Conservation (phyloP, 805 yeast genomes). For the Teunomyces panamensis region DNA sequence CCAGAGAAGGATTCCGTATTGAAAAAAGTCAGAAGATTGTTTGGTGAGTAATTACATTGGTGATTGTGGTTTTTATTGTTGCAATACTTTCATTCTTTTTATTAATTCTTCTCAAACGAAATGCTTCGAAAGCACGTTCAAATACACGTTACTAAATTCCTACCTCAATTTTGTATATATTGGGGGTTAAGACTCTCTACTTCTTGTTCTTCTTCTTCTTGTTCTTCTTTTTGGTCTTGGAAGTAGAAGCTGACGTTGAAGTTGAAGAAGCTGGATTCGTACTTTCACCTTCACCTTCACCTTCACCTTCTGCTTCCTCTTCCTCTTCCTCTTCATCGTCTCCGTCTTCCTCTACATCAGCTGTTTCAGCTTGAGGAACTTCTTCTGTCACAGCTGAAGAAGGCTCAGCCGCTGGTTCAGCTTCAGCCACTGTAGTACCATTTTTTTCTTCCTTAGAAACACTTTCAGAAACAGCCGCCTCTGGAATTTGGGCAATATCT, state of each 20-base stretch:
- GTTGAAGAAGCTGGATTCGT: background rate
- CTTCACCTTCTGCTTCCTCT: background rate
- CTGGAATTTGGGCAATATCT: background rate
- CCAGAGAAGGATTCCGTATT: constrained; percentile 97
- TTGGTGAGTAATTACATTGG: constrained; percentile 66
- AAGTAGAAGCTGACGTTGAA: background rate
- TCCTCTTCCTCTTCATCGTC: constrained; percentile 6
- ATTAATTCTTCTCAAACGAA: background rate
- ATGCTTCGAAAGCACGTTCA: constrained; percentile 3
- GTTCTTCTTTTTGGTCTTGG: constrained; percentile 6
- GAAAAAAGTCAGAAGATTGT: constrained; percentile 89
- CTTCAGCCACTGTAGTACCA: background rate
- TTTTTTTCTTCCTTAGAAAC: background rate
- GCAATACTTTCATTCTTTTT: background rate
- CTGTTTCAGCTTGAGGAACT: background rate
- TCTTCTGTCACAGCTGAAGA: background rate
- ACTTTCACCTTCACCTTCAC: background rate
- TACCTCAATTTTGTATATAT: background rate
- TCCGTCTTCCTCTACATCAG: constrained; percentile 5
- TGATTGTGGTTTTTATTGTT: background rate
- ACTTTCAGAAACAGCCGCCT: background rate
- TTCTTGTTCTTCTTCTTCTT: constrained; percentile 6
- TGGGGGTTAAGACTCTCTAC: background rate
- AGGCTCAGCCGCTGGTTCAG: constrained; percentile 3
- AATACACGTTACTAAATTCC: constrained; percentile 1